Evolutionary conservation across 2,329 filamentous ascomycete genomes (phyloP).

Genomic region (Exophiala viscosa): DNA sequence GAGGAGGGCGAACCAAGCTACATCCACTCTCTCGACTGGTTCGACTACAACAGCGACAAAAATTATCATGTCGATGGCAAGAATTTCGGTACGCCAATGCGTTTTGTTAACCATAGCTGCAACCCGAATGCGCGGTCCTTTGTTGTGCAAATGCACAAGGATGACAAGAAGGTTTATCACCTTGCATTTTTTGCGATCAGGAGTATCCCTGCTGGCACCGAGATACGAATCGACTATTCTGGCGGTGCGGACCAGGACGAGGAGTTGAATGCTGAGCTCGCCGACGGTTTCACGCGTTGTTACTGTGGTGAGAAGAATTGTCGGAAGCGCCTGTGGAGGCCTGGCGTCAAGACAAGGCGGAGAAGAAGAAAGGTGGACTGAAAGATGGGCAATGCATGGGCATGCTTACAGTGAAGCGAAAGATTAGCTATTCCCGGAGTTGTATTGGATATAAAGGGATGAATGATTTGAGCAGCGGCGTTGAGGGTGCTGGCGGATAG

Average conservation of each 20-base stretch:
- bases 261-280: constrained; percentile 25
- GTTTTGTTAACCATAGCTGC: constrained; percentile 50
- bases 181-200: constrained; percentile 46
- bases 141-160: constrained; percentile 41
- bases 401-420: not conserved
- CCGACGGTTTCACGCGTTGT: constrained; percentile 41
- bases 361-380: constrained; percentile 7
- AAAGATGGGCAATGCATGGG: not conserved
- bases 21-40: constrained; percentile 42
- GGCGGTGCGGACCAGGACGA: constrained; percentile 8
- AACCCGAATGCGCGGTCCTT: constrained; percentile 46
- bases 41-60: constrained; percentile 27
- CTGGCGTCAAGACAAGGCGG: constrained; percentile 12
- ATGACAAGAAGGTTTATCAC: constrained; percentile 41
- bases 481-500: too few species aligned
- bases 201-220: constrained; percentile 40
- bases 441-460: too few species aligned
- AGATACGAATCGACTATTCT: constrained; percentile 47
- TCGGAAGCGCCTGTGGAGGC: constrained; percentile 42
- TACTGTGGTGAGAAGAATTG: constrained; percentile 44
- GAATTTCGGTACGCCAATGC: constrained; percentile 40
- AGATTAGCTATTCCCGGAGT: too few species aligned
- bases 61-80: constrained; percentile 43
- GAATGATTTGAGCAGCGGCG: too few species aligned
- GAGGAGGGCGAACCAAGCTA: constrained; percentile 37